Base-by-base conservation (phyloP, 2,329 filamentous ascomycete genomes). In the Tolypocladium paradoxum region DNA sequence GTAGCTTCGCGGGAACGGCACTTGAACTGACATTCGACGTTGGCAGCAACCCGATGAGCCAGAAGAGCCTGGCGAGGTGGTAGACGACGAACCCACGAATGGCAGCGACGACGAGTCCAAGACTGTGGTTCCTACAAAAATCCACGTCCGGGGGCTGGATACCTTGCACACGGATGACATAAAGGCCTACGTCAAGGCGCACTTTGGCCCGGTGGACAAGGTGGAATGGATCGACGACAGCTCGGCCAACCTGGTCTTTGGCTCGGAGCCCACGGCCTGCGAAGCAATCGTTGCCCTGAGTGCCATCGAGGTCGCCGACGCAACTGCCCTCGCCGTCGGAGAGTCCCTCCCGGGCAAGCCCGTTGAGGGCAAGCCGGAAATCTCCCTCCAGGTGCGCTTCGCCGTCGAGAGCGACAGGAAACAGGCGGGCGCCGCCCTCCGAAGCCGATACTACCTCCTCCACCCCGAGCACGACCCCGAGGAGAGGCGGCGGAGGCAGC, bases 221-320 rank as follows among this genome's bases (percentile, higher is more conserved):
- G 76, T 96, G 57, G 90, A 97, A 71, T 99, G 93, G 93, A 90
- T 99, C 59, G 89, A 97, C 67, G 93, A 99, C 68, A 84, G 82
- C 7, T 92, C 90, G 0, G 89, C 90, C 57, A 97, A 97, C 65
- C 75, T 96, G 51, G 70, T 95, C 51, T 97, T 93, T 71, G 74
- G 71, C 38, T 76, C 76, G 7, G 74, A 81, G 16, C 64, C 68
- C 27, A 65, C 68, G 7, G 81, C 81, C 2, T 70, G 74, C 20
- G 75, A 80, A 48, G 83, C 82, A 20, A 69, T 86, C 22, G 62
- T 71, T 29, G 73, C 79, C 7, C 73, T 86, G 31, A 72, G 76
- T 53, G 70, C 72, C 20, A 68, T 79, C 20, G 68, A 80, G 57
- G 69, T 83, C 55, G 65, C 74, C 56, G 79, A 85, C 51, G 62